Evolutionary conservation across 345 rosid species (phyloP).

Genomic region (Mercurialis annua): DNA sequence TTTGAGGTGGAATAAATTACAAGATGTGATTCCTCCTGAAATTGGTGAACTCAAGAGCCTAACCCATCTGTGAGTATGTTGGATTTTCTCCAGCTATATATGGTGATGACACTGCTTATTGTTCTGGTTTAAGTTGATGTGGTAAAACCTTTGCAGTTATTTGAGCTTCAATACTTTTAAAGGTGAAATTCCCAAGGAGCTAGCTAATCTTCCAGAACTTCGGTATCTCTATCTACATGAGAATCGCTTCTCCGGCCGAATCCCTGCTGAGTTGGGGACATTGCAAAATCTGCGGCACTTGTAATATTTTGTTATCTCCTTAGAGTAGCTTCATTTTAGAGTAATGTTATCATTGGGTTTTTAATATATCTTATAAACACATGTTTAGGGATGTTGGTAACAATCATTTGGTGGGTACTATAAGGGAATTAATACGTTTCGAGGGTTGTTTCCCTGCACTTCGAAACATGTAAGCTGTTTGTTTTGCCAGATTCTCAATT

Average conservation of each 20-base stretch:
- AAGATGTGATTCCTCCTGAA: conserved; percentile 86
- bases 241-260: conserved; percentile 80
- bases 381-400: conserved; percentile 80
- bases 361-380: neutral
- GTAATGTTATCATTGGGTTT: neutral
- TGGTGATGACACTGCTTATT: neutral
- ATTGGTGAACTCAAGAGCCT: conserved; percentile 84
- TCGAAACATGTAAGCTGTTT: conserved; percentile 70
- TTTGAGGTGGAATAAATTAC: conserved; percentile 93
- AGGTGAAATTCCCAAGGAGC: conserved; percentile 89
- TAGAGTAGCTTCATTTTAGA: neutral
- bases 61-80: conserved; percentile 73
- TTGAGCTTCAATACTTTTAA: conserved; percentile 93
- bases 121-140: neutral
- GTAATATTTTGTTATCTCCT: conserved; percentile 1
- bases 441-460: conserved; percentile 87
- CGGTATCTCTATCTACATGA: conserved; percentile 89
- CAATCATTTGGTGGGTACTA: conserved; percentile 92
- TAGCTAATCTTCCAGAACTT: conserved; percentile 83
- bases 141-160: conserved; percentile 42
- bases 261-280: conserved; percentile 76
- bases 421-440: conserved; percentile 81
- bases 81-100: neutral
- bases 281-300: conserved; percentile 53
- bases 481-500: neutral